A percentile compares a stretch with the other conserved stretches of the same genome.
Conservation (phyloP, 306 rosid species). For the Acmispon strigosus region DNA sequence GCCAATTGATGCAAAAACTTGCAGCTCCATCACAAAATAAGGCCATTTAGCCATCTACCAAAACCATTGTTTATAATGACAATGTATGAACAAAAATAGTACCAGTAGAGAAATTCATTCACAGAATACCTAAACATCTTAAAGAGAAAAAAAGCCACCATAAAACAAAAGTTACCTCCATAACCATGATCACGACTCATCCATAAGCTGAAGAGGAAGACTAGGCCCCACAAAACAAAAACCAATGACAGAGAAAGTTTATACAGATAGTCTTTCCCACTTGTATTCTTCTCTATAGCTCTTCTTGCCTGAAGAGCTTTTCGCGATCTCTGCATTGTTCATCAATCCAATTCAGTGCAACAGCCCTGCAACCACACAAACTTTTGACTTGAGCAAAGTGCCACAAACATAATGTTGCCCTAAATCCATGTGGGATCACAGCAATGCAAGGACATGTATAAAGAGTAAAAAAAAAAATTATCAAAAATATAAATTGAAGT, state of each 20-base stretch:
- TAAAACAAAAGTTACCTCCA: conserved; percentile 44
- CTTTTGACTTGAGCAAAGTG: conserved; percentile 22
- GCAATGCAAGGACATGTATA: not conserved
- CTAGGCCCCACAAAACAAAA: conserved; percentile 68
- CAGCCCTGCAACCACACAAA: conserved; percentile 33
- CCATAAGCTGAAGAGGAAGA: conserved; percentile 81
- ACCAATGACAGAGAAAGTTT: conserved; percentile 71
- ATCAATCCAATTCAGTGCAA: conserved; percentile 46
- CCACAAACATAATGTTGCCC: conserved; percentile 9
- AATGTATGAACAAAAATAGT: not conserved
- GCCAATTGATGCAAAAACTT: not conserved
- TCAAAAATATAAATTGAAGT: not conserved
- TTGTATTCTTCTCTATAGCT: conserved; percentile 42
- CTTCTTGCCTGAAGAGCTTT: conserved; percentile 73
- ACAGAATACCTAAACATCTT: conserved; percentile 29
- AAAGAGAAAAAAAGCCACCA: not conserved
- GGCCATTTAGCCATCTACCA: not conserved
- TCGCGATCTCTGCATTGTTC: conserved; percentile 81
- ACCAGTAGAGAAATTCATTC: not conserved
- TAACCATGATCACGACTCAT: conserved; percentile 55
- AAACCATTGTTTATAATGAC: not conserved
- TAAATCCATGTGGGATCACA: conserved; percentile 16
- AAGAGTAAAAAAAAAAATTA: not conserved
- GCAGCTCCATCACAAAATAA: not conserved
- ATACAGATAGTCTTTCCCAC: conserved; percentile 46